Evolutionary conservation across 768 basidiomycete species (phyloP).

Genomic region (Saitozyma podzolica): DNA sequence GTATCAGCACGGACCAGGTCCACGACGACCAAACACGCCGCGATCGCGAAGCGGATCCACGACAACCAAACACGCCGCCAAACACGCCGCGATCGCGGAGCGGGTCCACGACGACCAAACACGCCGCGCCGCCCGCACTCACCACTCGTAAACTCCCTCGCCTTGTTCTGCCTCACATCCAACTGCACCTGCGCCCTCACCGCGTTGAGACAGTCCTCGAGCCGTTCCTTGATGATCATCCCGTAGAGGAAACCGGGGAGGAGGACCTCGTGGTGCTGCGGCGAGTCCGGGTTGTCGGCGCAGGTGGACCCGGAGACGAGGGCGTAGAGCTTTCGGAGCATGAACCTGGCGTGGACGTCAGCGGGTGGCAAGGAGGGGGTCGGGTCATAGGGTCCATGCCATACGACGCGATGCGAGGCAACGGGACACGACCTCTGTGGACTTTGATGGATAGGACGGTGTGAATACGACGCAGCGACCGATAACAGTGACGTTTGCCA

Average conservation of each 20-base stretch:
- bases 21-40: neutral
- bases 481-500: neutral
- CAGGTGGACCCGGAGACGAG: constrained; percentile 86
- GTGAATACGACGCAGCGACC: too few relatives aligned
- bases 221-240: constrained; percentile 96
- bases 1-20: neutral
- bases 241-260: constrained; percentile 88
- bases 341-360: constrained; percentile 64
- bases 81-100: too few relatives aligned
- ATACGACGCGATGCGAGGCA: neutral
- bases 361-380: neutral
- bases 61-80: neutral
- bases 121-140: constrained; percentile 50
- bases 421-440: too few relatives aligned
- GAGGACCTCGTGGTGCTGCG: constrained; percentile 96
- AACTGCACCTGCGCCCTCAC: constrained; percentile 63
- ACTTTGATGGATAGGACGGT: too few relatives aligned
- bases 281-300: constrained; percentile 96
- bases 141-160: constrained; percentile 85
- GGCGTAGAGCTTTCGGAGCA: constrained; percentile 92
- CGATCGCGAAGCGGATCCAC: too few relatives aligned
- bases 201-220: constrained; percentile 78
- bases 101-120: neutral
- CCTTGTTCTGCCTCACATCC: constrained; percentile 74
- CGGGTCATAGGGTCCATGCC: constrained; percentile 12